phyloP scores from a whole-genome alignment of 345 rosid genomes.

The Gossypium bickii region DNA sequence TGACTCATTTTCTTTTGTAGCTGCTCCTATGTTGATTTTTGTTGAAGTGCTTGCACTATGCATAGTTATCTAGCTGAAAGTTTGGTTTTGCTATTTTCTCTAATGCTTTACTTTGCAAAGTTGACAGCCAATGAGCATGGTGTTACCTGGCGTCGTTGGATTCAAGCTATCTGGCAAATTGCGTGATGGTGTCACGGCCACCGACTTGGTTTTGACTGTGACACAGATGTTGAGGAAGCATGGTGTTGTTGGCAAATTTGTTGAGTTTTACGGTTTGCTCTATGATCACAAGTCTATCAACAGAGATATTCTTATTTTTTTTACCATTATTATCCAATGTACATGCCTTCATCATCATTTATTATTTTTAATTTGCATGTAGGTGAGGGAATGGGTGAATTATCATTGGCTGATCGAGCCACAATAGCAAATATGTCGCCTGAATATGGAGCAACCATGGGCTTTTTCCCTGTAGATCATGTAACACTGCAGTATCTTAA shows the following conservation, averaged over 20 bases:
- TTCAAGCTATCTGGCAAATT: slow-evolving; percentile 67
- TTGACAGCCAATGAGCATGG: slow-evolving; percentile 90
- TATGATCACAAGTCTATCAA: not conserved
- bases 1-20: not conserved
- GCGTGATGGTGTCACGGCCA: slow-evolving; percentile 79
- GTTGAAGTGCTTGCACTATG: not conserved
- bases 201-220: slow-evolving; percentile 83
- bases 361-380: slow-evolving; percentile 11
- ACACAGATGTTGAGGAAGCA: slow-evolving; percentile 84
- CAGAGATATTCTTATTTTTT: not conserved
- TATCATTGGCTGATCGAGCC: slow-evolving; percentile 88
- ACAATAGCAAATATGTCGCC: slow-evolving; percentile 96
- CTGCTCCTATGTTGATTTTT: not conserved
- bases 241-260: slow-evolving; percentile 93
- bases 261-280: slow-evolving; percentile 71
- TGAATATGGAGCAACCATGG: slow-evolving; percentile 97
- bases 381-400: slow-evolving; percentile 82
- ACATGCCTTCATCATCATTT: not conserved
- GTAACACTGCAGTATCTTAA: slow-evolving; percentile 78
- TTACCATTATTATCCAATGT: not conserved
- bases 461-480: slow-evolving; percentile 92
- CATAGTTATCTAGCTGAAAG: not conserved
- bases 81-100: not conserved
- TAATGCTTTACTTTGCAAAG: slow-evolving; percentile 25
- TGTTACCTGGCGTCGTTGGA: slow-evolving; percentile 86